A percentile compares a stretch with the other conserved stretches of the same genome.
Evolutionary conservation across 169 alveolate genomes (phyloP).

Genomic region (Fabrea salina): DNA sequence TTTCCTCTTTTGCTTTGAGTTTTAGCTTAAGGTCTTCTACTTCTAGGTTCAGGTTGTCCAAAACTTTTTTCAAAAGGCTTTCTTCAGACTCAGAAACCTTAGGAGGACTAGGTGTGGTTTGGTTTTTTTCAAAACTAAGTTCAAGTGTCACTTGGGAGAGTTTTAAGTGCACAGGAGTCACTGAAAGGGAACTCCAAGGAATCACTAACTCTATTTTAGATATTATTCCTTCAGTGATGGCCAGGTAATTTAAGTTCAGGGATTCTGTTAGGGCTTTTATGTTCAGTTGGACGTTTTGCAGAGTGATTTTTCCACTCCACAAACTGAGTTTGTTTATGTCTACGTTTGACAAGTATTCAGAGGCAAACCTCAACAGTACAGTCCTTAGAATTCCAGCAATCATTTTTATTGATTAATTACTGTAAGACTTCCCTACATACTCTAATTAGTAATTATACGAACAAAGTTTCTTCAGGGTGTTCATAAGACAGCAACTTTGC

Average conservation of each 20-base stretch:
- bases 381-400: not conserved
- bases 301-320: constrained; percentile 11
- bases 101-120: not conserved
- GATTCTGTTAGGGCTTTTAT: constrained; percentile 9
- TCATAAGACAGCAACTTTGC: too few relatives aligned
- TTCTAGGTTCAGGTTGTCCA: not conserved
- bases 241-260: not conserved
- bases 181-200: constrained; percentile 22
- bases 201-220: not conserved
- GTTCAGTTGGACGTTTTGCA: constrained; percentile 7
- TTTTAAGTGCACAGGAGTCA: not conserved
- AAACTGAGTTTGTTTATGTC: constrained; percentile 6
- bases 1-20: not conserved
- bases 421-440: not conserved
- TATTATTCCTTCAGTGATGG: not conserved
- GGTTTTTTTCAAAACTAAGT: not conserved
- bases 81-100: constrained; percentile 6
- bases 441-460: too few relatives aligned
- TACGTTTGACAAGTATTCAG: constrained; percentile 24
- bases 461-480: too few relatives aligned
- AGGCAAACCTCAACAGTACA: constrained; percentile 10
- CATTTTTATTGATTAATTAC: not conserved
- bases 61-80: not conserved
- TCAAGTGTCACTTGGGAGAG: not conserved
- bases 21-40: not conserved